Evolutionary conservation across 164 flowering plant species (phyloP), one percentile per base, ranked within the genome.

Genomic region (Chimonanthus salicifolius): DNA sequence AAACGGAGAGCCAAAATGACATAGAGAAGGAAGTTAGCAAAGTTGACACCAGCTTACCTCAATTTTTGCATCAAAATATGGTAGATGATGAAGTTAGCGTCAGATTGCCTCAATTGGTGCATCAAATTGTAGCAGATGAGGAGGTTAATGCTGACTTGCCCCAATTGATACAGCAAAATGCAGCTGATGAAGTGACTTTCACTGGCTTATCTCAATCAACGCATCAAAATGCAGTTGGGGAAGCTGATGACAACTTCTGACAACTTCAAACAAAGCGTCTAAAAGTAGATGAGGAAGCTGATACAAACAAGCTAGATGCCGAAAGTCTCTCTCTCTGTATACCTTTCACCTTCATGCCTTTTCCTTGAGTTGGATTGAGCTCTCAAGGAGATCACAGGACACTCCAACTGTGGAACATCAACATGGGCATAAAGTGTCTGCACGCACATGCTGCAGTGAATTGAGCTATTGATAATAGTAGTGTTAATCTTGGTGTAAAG

Each of bases 81-180:
- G 20, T 51, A 18, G 49, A 74, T 15, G 69, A 71, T 67, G 76
- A 76, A 21, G 45, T 44, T 66, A 45, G 15, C 11, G 49, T 46
- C 48, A 58, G 11, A 3, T 13, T 54, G 5, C 16, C 60, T 54
- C 60, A 54, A 54, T 54, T 13, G 60, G 49, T 44, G 18, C 47
- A 16, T 69, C 62, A 51, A 43, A 47, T 62, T 58, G 75, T 47
- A 54, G 21, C 48, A 0, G 69, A 70, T 33, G 80, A 66, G 74
- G 75, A 69, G 18, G 58, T 2, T 50, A 47, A 50, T 4, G 58
- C 60, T 54, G 15, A 54, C 11, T 13, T 54, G 16, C 16, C 60
- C 16, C 15, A 54, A 54, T 54, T 54, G 60, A 54, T 11, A 5
- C 60, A 8, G 13, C 60, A 13, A 54, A 13, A 13, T 13, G 5